Percentiles rank a stretch among this genome's conserved stretches.
phyloP scores from a whole-genome alignment of 257 asterid species.

The Solanum appendiculatum region DNA sequence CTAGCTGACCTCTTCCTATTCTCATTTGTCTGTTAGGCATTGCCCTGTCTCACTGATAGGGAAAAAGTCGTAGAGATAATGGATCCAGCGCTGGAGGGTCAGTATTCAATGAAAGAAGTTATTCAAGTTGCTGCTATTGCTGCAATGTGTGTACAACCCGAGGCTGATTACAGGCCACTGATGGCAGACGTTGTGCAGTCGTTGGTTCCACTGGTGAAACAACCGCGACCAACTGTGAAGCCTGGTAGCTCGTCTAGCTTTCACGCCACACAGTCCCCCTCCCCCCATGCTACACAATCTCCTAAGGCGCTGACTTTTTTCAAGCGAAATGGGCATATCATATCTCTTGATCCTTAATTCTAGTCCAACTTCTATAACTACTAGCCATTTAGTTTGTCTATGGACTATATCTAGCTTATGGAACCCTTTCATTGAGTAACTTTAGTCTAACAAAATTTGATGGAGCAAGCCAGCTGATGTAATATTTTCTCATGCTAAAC shows the following conservation, averaged over 20 bases:
- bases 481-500: background rate
- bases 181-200: constrained; percentile 94
- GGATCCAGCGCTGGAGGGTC: constrained; percentile 82
- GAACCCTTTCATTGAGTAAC: background rate
- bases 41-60: constrained; percentile 73
- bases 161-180: constrained; percentile 88
- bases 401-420: background rate
- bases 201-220: constrained; percentile 69
- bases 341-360: background rate
- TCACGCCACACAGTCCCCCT: constrained; percentile 4
- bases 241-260: constrained; percentile 25
- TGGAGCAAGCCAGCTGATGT: background rate
- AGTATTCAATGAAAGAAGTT: constrained; percentile 75
- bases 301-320: constrained; percentile 19
- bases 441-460: background rate
- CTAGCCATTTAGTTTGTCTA: background rate
- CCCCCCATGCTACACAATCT: constrained; percentile 15
- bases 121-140: constrained; percentile 90
- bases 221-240: constrained; percentile 27
- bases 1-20: background rate
- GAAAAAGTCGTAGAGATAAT: constrained; percentile 71
- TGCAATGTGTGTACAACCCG: constrained; percentile 87
- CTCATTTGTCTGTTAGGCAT: constrained; percentile 34
- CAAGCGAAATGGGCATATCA: background rate
- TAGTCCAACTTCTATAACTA: background rate